phyloP scores from a whole-genome alignment of 176 grass and related monocot genomes.

The Cenchrus americanus region DNA sequence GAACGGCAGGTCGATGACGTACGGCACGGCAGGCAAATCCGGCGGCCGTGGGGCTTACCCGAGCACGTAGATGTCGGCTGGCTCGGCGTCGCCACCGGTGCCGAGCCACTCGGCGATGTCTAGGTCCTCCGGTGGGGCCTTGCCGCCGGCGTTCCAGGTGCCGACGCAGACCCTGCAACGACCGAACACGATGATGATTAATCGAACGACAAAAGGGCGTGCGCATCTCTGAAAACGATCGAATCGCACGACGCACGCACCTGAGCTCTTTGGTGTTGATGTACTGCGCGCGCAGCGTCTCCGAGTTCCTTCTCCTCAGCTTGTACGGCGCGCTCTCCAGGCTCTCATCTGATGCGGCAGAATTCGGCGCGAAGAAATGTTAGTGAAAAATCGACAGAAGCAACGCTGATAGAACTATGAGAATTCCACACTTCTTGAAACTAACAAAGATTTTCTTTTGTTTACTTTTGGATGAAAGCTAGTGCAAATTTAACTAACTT shows the following conservation, averaged over 20 bases:
- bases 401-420: neutral
- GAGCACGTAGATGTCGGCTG: constrained; percentile 87
- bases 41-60: constrained; percentile 10
- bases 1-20: no score
- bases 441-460: no score
- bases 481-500: no score
- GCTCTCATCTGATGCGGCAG: constrained; percentile 40
- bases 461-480: no score
- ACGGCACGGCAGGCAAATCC: no score
- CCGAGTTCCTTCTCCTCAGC: constrained; percentile 72
- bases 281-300: constrained; percentile 92
- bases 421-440: no score
- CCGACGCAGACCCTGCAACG: constrained; percentile 63
- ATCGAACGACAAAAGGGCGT: neutral
- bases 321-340: constrained; percentile 62
- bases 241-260: constrained; percentile 22
- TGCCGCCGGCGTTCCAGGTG: constrained; percentile 83
- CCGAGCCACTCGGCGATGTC: constrained; percentile 74
- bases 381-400: neutral
- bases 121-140: constrained; percentile 53
- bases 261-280: constrained; percentile 84
- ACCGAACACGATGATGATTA: neutral
- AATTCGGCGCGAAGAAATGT: neutral
- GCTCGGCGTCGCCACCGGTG: constrained; percentile 61
- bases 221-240: neutral